These are phyloP conservation scores for Coemansia reversa DNA, from an alignment of 192 early-diverging fungal genomes.

Conservation along the genomic window DNA sequence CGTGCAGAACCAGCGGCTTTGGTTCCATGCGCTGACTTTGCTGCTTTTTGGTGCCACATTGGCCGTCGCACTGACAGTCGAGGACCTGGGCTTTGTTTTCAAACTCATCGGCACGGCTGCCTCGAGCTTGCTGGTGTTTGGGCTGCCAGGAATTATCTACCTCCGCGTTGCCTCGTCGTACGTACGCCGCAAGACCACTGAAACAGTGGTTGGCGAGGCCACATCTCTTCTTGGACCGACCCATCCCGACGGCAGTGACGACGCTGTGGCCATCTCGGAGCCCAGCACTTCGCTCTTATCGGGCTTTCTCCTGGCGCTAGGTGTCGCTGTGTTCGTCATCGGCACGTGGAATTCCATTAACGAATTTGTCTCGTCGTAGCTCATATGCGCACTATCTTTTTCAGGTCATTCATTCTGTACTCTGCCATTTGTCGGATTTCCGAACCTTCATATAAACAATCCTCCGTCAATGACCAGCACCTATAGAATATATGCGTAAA, in stretches of 20 bases:
- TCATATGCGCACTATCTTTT: background rate
- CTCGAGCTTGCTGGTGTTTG: conserved; percentile 46
- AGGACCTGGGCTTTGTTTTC: conserved; percentile 52
- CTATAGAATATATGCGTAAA: conserved; percentile 2
- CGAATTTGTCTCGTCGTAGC: conserved; percentile 20
- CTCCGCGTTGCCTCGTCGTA: conserved; percentile 38
- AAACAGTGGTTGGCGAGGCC: background rate
- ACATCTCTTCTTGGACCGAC: conserved; percentile 7
- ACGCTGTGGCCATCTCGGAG: conserved; percentile 21
- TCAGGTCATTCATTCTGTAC: background rate
- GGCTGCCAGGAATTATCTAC: conserved; percentile 43
- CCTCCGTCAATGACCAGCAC: conserved; percentile 49
- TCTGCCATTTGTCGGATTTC: no score
- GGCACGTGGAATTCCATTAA: conserved; percentile 38
- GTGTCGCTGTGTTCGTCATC: conserved; percentile 35
- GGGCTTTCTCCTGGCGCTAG: conserved; percentile 23
- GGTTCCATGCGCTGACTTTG: conserved; percentile 23
- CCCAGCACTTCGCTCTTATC: conserved; percentile 24
- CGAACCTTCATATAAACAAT: conserved; percentile 20
- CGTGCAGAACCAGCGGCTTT: background rate
- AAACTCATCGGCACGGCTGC: conserved; percentile 51
- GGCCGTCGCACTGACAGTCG: conserved; percentile 25
- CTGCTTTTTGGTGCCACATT: conserved; percentile 37
- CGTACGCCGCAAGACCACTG: conserved; percentile 8
- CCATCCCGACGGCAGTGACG: conserved; percentile 1